phyloP scores from a whole-genome alignment of 116 monocot genomes.

The Dioscorea cayenensis region DNA sequence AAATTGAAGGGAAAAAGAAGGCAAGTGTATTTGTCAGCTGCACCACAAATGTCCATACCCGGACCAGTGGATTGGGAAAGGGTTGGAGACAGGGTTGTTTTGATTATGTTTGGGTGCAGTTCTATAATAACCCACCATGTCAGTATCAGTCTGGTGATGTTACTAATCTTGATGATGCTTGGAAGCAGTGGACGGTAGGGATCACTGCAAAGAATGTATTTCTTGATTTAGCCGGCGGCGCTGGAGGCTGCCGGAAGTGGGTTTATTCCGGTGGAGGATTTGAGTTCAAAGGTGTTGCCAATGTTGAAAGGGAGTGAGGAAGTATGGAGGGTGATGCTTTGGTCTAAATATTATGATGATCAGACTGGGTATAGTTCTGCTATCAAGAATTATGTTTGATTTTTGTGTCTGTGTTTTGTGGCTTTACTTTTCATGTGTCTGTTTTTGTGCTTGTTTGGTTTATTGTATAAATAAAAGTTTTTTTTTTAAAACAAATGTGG shows the following conservation, averaged over 20 bases:
- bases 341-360: slow-evolving; percentile 8
- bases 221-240: background rate
- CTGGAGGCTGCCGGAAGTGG: background rate
- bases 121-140: slow-evolving; percentile 18
- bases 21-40: slow-evolving; percentile 5
- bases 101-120: slow-evolving; percentile 16
- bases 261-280: background rate
- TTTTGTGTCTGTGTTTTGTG: too few relatives aligned
- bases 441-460: too few relatives aligned
- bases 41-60: slow-evolving; percentile 13
- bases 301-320: background rate
- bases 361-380: slow-evolving; percentile 9
- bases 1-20: background rate
- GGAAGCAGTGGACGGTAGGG: slow-evolving; percentile 7
- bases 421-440: too few relatives aligned
- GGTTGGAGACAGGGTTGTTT: slow-evolving; percentile 3
- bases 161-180: background rate
- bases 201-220: background rate
- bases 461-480: too few relatives aligned
- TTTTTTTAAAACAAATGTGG: too few relatives aligned
- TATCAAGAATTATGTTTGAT: slow-evolving; percentile 4
- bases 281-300: background rate
- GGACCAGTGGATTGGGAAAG: slow-evolving; percentile 3
- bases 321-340: slow-evolving; percentile 16
- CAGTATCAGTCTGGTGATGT: slow-evolving; percentile 6